Base-by-base conservation (phyloP, 306 rosid genomes). In the Cyclanthera cordifolia region DNA sequence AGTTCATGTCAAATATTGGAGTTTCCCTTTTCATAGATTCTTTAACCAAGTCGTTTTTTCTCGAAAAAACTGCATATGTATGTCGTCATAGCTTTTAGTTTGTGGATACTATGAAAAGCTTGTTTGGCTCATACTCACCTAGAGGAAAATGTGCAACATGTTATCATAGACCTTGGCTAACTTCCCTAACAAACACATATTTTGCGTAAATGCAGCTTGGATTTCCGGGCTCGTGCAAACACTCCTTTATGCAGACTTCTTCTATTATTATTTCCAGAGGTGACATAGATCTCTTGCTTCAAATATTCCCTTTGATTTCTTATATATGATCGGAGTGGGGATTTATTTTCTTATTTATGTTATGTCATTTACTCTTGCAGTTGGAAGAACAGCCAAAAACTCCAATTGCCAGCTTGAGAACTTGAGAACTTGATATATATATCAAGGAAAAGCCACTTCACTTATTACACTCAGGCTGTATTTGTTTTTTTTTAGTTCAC, bases 261-360 rank as follows among this genome's bases (percentile, higher is more conserved):
- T 90, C 89, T 90, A 90, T 63, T 90, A 90, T 80, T 90, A 88
- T 79, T 88, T 86, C 81, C 88, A 88, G 81, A 90, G 97, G 97
- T 86, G 82, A 61, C 55, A 3, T 2, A 12, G 43, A 66, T 66
- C 37, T 25, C 2, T 27, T 66, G 15, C 55, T 47, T 4, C 12
- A 43, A 65, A 65, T 5, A 37, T 57, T 72, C 11, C 6, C 41
- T 34, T 77, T 51, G 27, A 11, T 15, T 46, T 66, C n/a, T 17
- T 47, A 37, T 37, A 37, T 37, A 37, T 37, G 43, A 37, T 37
- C 43, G 11, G 8, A 37, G 43, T 37, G 43, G 43, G 43, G 43
- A 37, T 37, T 37, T 66, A 10, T 17, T 37, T 8, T 11, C 19
- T 19, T 20, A 9, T 4, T 6, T 2, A 65, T 73, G 3, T 78